Evolutionary conservation across 768 basidiomycete species (phyloP), one percentile per base, ranked within the genome.

Genomic region (Panus rudis): DNA sequence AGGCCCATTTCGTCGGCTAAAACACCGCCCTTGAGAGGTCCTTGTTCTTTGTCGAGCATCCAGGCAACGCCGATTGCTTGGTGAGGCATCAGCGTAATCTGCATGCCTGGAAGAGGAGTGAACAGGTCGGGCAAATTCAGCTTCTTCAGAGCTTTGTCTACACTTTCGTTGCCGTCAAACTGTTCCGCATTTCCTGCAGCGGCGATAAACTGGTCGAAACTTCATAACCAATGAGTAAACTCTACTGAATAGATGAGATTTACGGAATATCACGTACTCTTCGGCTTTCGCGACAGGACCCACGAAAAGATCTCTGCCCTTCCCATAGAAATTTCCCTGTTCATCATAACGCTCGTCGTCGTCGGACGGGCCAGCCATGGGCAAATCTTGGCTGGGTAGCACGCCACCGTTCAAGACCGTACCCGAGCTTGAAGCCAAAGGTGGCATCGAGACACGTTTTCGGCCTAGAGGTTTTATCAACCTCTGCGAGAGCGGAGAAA

Each of bases 61-160:
- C 71, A 76, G 4, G 56, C 56, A 4, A 65, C 64, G 8, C 59
- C 75, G 39, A 87, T 74, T 14, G 72, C 65, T 52, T 85, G 79
- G 57, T 86, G 84, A 8, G 84, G 71, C 78, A 86, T 78, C 26
- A 86, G 61, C 0, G 71, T 58, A 20, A 84, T 66, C 13, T 65
- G 66, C 72, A 87, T 77, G 4, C 77, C 78, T 0, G 76, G 76
- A 2, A 86, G 45, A 19, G 66, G 57, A 22, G 76, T 65, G 28
- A 69, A 64, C 40, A 78, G 63, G 26, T 50, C 57, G n/a, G 59
- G 52, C 26, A 89, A 59, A 0, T 71, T 72, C 17, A 89, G 69
- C 43, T 67, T 67, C 30, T 66, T 52, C 0, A 83, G 63, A 0
- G 80, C 79, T 17, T 72, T 65, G 14, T 78, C 76, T 12, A 89